A percentile compares a stretch with the other conserved stretches of the same genome.
phyloP scores from a whole-genome alignment of 129 eudicot species.

The Lactuca saligna region DNA sequence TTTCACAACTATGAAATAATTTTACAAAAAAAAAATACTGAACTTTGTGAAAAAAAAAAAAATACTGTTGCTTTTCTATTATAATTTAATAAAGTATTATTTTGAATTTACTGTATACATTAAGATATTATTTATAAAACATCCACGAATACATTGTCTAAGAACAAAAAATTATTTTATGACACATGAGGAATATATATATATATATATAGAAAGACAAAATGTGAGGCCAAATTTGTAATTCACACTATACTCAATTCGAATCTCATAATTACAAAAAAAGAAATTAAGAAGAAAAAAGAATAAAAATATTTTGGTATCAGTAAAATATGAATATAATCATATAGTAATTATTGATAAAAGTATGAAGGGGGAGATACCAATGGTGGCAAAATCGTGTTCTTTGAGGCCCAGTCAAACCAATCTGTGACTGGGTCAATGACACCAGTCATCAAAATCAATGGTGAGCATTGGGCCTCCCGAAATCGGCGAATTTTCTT shows the following conservation, averaged over 20 bases:
- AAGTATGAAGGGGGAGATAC: not conserved
- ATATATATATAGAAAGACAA: not conserved
- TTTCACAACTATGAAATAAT: too few species aligned
- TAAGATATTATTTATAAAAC: too few species aligned
- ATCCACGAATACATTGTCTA: not conserved
- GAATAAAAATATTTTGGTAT: not conserved
- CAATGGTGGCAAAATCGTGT: constrained; percentile 48
- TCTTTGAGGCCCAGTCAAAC: constrained; percentile 25
- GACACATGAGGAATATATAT: not conserved
- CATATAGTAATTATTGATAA: constrained; percentile 9
- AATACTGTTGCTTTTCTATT: too few species aligned
- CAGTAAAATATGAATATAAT: constrained; percentile 1
- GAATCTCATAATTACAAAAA: constrained; percentile 23
- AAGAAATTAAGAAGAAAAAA: not conserved
- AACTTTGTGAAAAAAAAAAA: too few species aligned
- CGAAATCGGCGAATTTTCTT: constrained; percentile 76
- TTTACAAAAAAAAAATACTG: too few species aligned
- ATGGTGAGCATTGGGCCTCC: constrained; percentile 51
- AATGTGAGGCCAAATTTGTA: constrained; percentile 10
- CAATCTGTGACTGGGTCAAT: constrained; percentile 19
- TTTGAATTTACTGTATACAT: too few species aligned
- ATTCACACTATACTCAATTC: constrained; percentile 11
- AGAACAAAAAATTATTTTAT: constrained; percentile 3
- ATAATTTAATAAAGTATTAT: too few species aligned
- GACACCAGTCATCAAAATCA: constrained; percentile 48